Evolutionary conservation across 495 filamentous ascomycete genomes (phyloP), one percentile per base, ranked within the genome.

Genomic region (Aspergillus haitiensis): DNA sequence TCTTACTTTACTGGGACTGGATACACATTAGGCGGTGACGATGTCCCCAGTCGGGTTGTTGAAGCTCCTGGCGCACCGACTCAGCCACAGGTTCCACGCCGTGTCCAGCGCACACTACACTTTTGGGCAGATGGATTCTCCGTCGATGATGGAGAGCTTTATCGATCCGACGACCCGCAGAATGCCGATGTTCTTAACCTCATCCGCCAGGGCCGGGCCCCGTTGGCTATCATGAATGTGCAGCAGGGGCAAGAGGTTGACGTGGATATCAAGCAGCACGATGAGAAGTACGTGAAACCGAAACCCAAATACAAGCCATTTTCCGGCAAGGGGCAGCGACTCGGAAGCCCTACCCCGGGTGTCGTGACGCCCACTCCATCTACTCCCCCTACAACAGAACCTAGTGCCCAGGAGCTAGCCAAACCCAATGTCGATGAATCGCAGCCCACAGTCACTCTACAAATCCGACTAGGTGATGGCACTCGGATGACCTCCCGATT

Each of bases 121-220:
- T 87, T 98, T 60, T 98, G 94, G 94, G 77, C 81, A 12, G 89
- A 98, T 72, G 94, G 94, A 3, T 97, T 98, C 67, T 96, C 91
- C 47, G 86, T 98, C 37, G 95, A 97, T 62, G 93, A 98, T 67
- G 94, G 94, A 16, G 85, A 88, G n/a, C 85, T 98, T 8, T 92
- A 86, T 66, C 85, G 89, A 35, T 93, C 91, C 56, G 90, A 96
- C 64, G 93, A 98, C 70, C 92, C 94, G 13, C 84, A 83, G 6
- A 96, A 97, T 67, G 85, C 86, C 16, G 84, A 84, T 31, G 90
- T 92, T 55, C 78, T 98, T 18, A 81, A 88, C 33, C 87, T 91
- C 73, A 98, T 98, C 67, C 86, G 92, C 54, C 81, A 85, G 39
- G 95, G 95, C 27, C 85, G 90, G 33, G 94, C 94, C 1, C 94